Conservation (phyloP, 2,329 filamentous ascomycete genomes). For the Talaromyces sp. region DNA sequence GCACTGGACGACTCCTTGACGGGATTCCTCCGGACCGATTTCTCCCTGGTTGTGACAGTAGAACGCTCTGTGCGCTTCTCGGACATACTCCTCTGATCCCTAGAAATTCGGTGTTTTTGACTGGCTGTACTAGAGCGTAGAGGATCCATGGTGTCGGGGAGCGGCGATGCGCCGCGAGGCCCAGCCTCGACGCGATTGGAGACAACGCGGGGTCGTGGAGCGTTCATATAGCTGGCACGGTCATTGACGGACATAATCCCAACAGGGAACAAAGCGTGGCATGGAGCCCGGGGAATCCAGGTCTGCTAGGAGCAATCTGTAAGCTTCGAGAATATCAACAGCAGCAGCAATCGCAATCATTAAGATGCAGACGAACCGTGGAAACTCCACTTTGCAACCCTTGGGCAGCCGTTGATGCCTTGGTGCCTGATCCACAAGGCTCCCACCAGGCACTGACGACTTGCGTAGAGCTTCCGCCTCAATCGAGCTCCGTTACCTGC, state of each 20-base stretch:
- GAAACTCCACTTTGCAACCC: slow-evolving; percentile 4
- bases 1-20: slow-evolving; percentile 44
- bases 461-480: slow-evolving; percentile 38
- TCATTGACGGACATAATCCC: slow-evolving; percentile 45
- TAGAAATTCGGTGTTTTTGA: slow-evolving; percentile 35
- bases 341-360: slow-evolving; percentile 1
- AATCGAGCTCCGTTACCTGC: slow-evolving; percentile 31
- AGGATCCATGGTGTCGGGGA: slow-evolving; percentile 36
- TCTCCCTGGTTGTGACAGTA: slow-evolving; percentile 65
- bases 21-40: slow-evolving; percentile 63
- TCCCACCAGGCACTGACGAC: slow-evolving; percentile 32
- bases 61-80: slow-evolving; percentile 47
- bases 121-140: slow-evolving; percentile 34
- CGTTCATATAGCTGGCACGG: slow-evolving; percentile 42
- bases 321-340: background rate
- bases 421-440: slow-evolving; percentile 18
- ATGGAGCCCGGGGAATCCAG: slow-evolving; percentile 21
- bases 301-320: background rate
- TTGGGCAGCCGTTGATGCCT: slow-evolving; percentile 19
- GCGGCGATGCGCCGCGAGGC: slow-evolving; percentile 32
- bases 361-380: slow-evolving; percentile 6
- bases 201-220: slow-evolving; percentile 43
- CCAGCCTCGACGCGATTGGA: slow-evolving; percentile 43
- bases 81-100: slow-evolving; percentile 37
- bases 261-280: slow-evolving; percentile 24